Evolutionary conservation across 2,329 filamentous ascomycete genomes (phyloP).

Genomic region (Penicillium sp.): DNA sequence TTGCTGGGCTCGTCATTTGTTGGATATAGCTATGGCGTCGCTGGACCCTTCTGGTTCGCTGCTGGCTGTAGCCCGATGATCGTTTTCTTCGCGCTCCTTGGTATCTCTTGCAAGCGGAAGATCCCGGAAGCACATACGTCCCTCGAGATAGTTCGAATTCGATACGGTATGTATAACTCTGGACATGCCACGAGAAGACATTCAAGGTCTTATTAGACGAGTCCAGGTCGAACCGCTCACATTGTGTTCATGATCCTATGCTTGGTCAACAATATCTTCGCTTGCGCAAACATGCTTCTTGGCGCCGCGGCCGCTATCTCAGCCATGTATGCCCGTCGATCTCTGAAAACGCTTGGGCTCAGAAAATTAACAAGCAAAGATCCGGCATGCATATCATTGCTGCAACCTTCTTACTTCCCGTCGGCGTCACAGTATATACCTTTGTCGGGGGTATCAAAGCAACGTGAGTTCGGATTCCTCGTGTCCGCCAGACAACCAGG

Average conservation of each 20-base stretch:
- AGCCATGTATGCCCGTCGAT: conserved; percentile 30
- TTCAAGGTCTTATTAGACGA: neutral
- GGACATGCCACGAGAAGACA: no score
- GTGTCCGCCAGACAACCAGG: neutral
- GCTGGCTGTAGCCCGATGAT: conserved; percentile 60
- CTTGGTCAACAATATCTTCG: conserved; percentile 58
- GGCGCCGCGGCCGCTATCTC: conserved; percentile 48
- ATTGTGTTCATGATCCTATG: conserved; percentile 56
- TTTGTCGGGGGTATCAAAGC: conserved; percentile 47
- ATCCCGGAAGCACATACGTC: conserved; percentile 58
- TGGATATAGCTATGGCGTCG: conserved; percentile 57
- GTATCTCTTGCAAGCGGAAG: conserved; percentile 55
- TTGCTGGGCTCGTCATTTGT: conserved; percentile 55
- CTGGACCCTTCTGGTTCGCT: conserved; percentile 61
- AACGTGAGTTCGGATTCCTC: conserved; percentile 26
- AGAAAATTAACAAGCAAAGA: conserved; percentile 27
- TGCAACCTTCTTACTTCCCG: conserved; percentile 49
- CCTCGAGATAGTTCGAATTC: conserved; percentile 56
- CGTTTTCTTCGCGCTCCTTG: conserved; percentile 56
- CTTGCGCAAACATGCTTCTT: conserved; percentile 57
- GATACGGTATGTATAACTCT: conserved; percentile 44
- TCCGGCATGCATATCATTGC: conserved; percentile 56
- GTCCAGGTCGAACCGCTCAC: conserved; percentile 45
- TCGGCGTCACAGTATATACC: conserved; percentile 45
- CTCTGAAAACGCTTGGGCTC: neutral